Evolutionary conservation across 495 filamentous ascomycete genomes (phyloP), one percentile per base, ranked within the genome.

Genomic region (Podospora pseudoanserina): DNA sequence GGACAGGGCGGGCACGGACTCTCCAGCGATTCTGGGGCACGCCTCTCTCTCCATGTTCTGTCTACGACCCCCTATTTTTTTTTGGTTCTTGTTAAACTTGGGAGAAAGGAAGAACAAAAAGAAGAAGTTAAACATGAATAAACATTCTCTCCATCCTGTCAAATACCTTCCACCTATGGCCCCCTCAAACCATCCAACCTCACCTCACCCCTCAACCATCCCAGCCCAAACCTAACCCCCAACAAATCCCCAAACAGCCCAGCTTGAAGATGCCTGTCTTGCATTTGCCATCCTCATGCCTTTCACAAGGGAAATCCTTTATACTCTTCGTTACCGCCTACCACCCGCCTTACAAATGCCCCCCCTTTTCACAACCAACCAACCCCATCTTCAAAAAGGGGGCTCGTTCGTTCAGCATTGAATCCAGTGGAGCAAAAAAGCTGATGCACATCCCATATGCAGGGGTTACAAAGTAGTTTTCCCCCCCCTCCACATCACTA

Each of bases 1-100:
- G 66, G 44, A 32, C 65, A 53, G 62, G 34, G 19, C 28, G 28
- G 62, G 69, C 66, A 63, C 59, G 53, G 62, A 65, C 61, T 67
- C 64, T 68, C 4, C 30, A 32, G 68, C 55, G 68, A 65, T 58
- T 68, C 39, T 49, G 39, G 58, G 58, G 20, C 19, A 60, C 15
- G 58, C 58, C 58, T 60, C 23, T 60, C 58, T 27, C 58, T 26
- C 58, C 56, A 59, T 23, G 19, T 49, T 49, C 39, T 49, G 39
- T 49, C 39, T 18, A 49, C 13, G 39, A 49, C 5, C 39, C 39
- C 39, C 39, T 13, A 11, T 49, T 49, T 13, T 49, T 13, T 49
- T 23, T 23, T 19, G 19, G 23, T 23, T 23, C 23, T 11, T 39
- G 34, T 39, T 39, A 39, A 39, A 39, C 34, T 39, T 39, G 6